Evolutionary conservation across 306 rosid genomes (phyloP), one percentile per base, ranked within the genome.

Genomic region (Glycine latifolia): DNA sequence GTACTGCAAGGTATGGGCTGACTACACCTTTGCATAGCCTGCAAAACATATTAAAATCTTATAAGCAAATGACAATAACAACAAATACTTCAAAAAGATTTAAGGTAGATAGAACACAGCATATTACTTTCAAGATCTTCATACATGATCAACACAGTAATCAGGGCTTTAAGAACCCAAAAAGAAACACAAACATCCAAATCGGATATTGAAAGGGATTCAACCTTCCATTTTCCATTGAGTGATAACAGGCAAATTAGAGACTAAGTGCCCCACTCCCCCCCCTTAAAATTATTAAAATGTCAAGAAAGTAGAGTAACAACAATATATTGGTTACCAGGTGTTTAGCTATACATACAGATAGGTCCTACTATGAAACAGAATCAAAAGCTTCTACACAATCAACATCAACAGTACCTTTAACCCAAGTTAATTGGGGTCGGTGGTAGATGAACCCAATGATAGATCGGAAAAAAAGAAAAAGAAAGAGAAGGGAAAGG

Each of bases 1-100:
- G 97, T 15, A 79, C 98, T 89, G 86, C 96, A 90, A 63, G 94
- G 95, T 82, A 95, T 93, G 80, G 99, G 98, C 81, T 93, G 98
- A 80, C 85, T 86, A 80, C 99, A 93, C 87, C 97, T 91, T 78
- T 82, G 67, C 96, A 90, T 95, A 66, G 93, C 93, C 99, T 95
- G 91, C 69, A 86, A 83, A 76, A 81, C 60, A 79, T 26, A 26
- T 20, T 55, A 56, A 14, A 8, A 13, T 52, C 1, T 39, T 35
- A 66, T 62, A 35, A 16, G 85, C 17, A 71, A 59, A 67, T 33
- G 11, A 49, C 43, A 59, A 60, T 48, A 54, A 2, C 48, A 77
- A 60, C 17, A 66, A 59, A 68, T 73, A 67, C 48, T 67, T 58
- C 53, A 73, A 56, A 16, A 48, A 8, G 79, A 61, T 71, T 66